A percentile compares a stretch with the other conserved stretches of the same genome.
Evolutionary conservation across 805 yeast genomes (phyloP).

Genomic region (Diddensiella santjacobensis): DNA sequence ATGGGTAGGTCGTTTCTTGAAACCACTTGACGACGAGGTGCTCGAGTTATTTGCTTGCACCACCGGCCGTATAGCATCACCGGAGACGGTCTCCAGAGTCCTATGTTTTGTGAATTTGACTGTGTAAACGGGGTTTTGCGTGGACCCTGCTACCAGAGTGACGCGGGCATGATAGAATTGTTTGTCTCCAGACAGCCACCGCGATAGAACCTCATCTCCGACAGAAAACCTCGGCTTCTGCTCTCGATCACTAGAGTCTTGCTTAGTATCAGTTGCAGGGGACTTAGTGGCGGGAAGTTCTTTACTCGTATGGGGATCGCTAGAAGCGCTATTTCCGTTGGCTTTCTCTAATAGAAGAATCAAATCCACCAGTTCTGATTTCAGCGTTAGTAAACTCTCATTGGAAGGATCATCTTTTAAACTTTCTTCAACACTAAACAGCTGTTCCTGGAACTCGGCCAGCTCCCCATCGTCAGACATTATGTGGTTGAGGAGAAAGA

Average conservation of each 20-base stretch:
- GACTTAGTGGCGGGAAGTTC: neutral
- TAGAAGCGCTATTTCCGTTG: neutral
- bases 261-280: neutral
- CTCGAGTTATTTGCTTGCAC: neutral
- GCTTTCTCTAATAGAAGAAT: conserved; percentile 25
- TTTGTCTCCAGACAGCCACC: conserved; percentile 29
- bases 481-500: no score
- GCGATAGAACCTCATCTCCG: conserved; percentile 28
- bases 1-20: neutral
- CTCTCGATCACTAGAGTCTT: neutral
- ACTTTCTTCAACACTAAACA: conserved; percentile 29
- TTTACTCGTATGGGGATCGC: neutral
- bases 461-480: conserved; percentile 25
- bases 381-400: conserved; percentile 27
- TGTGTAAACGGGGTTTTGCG: conserved; percentile 24
- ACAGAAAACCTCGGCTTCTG: conserved; percentile 8
- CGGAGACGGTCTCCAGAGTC: conserved; percentile 25
- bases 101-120: conserved; percentile 25
- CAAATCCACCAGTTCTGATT: conserved; percentile 30
- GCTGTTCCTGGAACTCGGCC: conserved; percentile 32
- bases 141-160: conserved; percentile 29
- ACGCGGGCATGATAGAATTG: conserved; percentile 28
- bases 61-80: conserved; percentile 8
- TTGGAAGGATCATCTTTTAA: conserved; percentile 27
- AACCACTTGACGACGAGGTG: neutral